A percentile compares a stretch with the other conserved stretches of the same genome.
Conservation (phyloP, 208 protist genomes). For the Leishmania arabica region DNA sequence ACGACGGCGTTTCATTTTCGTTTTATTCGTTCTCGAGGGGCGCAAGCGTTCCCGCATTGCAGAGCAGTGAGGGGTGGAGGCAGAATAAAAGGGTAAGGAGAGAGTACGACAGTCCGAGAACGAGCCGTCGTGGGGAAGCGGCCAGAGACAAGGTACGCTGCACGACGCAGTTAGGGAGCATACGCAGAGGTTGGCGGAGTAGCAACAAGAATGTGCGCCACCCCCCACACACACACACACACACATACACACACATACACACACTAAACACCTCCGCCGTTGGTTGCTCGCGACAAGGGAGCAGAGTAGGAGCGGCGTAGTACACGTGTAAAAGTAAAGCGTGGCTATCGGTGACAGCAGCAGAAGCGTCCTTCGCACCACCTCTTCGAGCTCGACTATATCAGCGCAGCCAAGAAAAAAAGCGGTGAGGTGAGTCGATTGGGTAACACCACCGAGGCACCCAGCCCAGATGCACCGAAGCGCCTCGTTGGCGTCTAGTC, state of each 20-base stretch:
- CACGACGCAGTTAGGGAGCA: not conserved
- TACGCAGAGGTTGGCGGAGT: not conserved
- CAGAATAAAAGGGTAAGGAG: not conserved
- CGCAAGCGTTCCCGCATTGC: not conserved
- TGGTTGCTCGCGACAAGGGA: not conserved
- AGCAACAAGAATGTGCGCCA: not conserved
- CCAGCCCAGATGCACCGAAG: not conserved
- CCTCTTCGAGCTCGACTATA: not conserved
- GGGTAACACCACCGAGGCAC: too few relatives aligned
- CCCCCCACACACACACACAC: too few relatives aligned
- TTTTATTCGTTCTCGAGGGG: not conserved
- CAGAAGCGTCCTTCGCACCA: not conserved
- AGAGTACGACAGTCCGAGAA: not conserved
- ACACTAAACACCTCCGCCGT: not conserved
- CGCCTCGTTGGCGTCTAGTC: not conserved
- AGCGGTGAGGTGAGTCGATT: not conserved
- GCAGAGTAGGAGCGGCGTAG: not conserved
- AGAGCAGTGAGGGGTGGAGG: not conserved
- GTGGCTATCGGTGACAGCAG: not conserved
- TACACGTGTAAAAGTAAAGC: not conserved
- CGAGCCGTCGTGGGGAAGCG: not conserved
- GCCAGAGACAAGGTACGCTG: not conserved
- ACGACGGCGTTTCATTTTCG: not conserved
- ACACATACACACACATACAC: too few relatives aligned
- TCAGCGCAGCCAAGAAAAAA: not conserved